Conservation (phyloP, 768 basidiomycete genomes). For the Xerocomellus intermedius region DNA sequence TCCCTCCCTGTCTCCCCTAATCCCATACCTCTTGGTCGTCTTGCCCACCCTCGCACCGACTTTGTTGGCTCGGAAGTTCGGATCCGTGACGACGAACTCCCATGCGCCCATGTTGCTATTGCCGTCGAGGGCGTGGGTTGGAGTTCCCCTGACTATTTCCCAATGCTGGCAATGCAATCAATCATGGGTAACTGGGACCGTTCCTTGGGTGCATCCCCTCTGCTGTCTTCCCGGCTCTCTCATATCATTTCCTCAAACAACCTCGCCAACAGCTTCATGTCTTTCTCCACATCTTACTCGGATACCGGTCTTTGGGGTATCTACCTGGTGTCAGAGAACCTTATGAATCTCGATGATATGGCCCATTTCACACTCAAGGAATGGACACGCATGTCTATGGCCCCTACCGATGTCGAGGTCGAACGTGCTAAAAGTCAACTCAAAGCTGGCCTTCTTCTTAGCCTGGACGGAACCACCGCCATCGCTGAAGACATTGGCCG, state of each 20-base stretch:
- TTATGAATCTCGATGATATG: constrained; percentile 90
- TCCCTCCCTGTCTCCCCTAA: constrained; percentile 81
- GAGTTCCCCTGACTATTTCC: constrained; percentile 98
- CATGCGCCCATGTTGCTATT: constrained; percentile 91
- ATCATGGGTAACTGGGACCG: constrained; percentile 99
- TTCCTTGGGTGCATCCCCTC: constrained; percentile 83
- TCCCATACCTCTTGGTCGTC: constrained; percentile 85
- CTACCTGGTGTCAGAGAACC: constrained; percentile 94
- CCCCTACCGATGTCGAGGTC: constrained; percentile 81
- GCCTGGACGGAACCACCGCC: constrained; percentile 93
- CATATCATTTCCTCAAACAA: constrained; percentile 90
- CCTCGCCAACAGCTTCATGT: constrained; percentile 99
- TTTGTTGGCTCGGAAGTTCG: constrained; percentile 97
- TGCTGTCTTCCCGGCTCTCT: constrained; percentile 88
- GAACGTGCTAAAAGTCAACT: constrained; percentile 98
- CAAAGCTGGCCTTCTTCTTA: constrained; percentile 88
- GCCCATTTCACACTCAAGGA: constrained; percentile 92
- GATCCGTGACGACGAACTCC: constrained; percentile 86
- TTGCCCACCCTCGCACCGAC: constrained; percentile 69
- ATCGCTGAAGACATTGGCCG: constrained; percentile 98
- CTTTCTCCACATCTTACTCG: constrained; percentile 97
- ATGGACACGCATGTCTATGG: constrained; percentile 93
- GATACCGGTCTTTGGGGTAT: constrained; percentile 99
- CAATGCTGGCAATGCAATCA: constrained; percentile 97
- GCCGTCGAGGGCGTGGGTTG: constrained; percentile 98